Conservation (phyloP, 495 filamentous ascomycete genomes). For the Xylaria intraflava region DNA sequence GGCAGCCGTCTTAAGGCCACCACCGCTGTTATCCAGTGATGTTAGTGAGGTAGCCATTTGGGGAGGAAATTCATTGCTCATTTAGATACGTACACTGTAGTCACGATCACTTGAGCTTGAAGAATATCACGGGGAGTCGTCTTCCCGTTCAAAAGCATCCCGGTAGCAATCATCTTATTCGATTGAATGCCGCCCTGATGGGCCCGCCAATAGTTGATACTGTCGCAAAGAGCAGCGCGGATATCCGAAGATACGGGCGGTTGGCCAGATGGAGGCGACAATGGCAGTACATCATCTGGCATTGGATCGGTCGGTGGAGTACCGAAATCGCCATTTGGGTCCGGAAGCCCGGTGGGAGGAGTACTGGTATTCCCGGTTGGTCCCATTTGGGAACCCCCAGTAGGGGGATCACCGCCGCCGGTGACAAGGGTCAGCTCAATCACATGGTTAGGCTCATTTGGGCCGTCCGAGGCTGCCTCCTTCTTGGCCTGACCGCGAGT, state of each 20-base stretch:
- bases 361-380: too few relatives aligned
- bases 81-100: constrained; percentile 51
- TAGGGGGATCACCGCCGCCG: too few relatives aligned
- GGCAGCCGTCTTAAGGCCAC: constrained; percentile 38
- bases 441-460: too few relatives aligned
- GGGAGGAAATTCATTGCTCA: background rate
- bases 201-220: constrained; percentile 57
- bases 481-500: too few relatives aligned
- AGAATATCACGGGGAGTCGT: constrained; percentile 51
- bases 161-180: constrained; percentile 39
- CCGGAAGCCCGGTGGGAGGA: too few relatives aligned
- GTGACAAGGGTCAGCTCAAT: too few relatives aligned
- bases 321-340: too few relatives aligned
- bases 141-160: constrained; percentile 58
- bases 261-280: too few relatives aligned
- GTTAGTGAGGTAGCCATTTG: background rate
- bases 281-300: too few relatives aligned
- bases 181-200: constrained; percentile 58
- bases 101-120: constrained; percentile 59
- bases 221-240: constrained; percentile 59
- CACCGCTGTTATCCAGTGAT: constrained; percentile 32
- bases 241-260: constrained; percentile 53
- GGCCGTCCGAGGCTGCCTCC: too few relatives aligned
- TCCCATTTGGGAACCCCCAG: too few relatives aligned
- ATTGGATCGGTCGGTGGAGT: background rate